A percentile compares a stretch with the other conserved stretches of the same genome.
phyloP scores from a whole-genome alignment of 352 stramenopile species.

The Pythium aristosporum region DNA sequence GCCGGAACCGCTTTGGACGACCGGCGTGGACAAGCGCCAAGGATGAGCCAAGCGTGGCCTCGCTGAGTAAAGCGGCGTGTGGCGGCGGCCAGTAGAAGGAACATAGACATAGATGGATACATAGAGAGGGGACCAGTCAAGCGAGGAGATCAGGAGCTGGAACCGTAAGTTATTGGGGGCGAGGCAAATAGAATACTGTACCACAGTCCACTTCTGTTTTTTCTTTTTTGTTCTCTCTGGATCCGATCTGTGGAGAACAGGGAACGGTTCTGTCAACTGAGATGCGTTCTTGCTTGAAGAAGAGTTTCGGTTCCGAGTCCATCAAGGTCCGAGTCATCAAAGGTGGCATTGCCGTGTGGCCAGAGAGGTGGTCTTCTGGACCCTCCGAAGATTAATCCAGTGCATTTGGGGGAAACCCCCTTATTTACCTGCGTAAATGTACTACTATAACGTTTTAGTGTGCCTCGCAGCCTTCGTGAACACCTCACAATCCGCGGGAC shows the following conservation, averaged over 20 bases:
- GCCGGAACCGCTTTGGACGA: slow-evolving; percentile 28
- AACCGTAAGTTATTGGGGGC: background rate
- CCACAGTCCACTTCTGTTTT: background rate
- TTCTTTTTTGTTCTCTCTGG: background rate
- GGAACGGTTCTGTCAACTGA: background rate
- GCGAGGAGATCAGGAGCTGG: background rate
- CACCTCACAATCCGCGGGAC: too few relatives aligned
- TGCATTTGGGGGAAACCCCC: too few relatives aligned
- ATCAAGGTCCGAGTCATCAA: background rate
- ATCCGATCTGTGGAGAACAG: background rate
- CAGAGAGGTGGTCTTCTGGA: too few relatives aligned
- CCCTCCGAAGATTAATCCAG: too few relatives aligned
- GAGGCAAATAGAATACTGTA: background rate
- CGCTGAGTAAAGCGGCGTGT: background rate
- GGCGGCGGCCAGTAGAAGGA: background rate
- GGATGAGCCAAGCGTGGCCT: background rate
- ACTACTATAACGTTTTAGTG: too few relatives aligned
- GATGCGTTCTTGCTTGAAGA: background rate
- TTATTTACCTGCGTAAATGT: too few relatives aligned
- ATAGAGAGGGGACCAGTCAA: background rate
- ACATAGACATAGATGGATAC: slow-evolving; percentile 6
- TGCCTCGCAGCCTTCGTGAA: too few relatives aligned
- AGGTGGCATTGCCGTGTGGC: too few relatives aligned
- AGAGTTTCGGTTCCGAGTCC: background rate
- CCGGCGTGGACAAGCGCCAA: background rate